These are phyloP conservation scores for Colletotrichum spaethianum DNA, from an alignment of 2,329 filamentous ascomycete genomes.

Conservation along the genomic window DNA sequence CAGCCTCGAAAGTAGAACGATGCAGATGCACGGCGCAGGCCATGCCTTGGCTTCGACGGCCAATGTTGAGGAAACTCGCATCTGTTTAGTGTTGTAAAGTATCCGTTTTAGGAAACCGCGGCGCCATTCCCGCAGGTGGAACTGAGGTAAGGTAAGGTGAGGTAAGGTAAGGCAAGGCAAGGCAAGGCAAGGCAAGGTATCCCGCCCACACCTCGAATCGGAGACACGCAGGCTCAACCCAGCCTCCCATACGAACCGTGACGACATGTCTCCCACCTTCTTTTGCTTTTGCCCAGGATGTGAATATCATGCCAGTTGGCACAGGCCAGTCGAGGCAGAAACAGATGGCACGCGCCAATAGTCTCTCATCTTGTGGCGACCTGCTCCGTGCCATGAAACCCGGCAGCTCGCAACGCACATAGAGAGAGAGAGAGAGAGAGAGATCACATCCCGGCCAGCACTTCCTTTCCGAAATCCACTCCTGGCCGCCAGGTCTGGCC, in stretches of 20 bases:
- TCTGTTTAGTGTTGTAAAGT: constrained; percentile 33
- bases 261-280: constrained; percentile 32
- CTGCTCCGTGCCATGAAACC: constrained; percentile 40
- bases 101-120: constrained; percentile 33
- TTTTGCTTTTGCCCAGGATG: constrained; percentile 25
- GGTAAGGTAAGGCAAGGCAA: constrained; percentile 12
- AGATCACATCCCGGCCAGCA: constrained; percentile 34
- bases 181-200: constrained; percentile 1
- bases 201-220: constrained; percentile 13
- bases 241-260: constrained; percentile 39
- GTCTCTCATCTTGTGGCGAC: constrained; percentile 21
- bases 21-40: constrained; percentile 14
- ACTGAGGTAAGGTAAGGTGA: constrained; percentile 15
- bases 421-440: too few relatives aligned
- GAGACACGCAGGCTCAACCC: constrained; percentile 34
- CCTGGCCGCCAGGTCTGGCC: constrained; percentile 23
- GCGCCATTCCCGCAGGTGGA: constrained; percentile 37
- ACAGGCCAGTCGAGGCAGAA: constrained; percentile 29
- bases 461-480: constrained; percentile 26
- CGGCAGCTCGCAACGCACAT: constrained; percentile 18
- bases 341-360: constrained; percentile 39
- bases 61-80: constrained; percentile 11
- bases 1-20: constrained; percentile 15
- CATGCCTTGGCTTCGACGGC: constrained; percentile 21
- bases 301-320: constrained; percentile 8